These are phyloP conservation scores for Clonostachys sp. DNA, from an alignment of 2,329 filamentous ascomycete genomes.

Conservation along the genomic window DNA sequence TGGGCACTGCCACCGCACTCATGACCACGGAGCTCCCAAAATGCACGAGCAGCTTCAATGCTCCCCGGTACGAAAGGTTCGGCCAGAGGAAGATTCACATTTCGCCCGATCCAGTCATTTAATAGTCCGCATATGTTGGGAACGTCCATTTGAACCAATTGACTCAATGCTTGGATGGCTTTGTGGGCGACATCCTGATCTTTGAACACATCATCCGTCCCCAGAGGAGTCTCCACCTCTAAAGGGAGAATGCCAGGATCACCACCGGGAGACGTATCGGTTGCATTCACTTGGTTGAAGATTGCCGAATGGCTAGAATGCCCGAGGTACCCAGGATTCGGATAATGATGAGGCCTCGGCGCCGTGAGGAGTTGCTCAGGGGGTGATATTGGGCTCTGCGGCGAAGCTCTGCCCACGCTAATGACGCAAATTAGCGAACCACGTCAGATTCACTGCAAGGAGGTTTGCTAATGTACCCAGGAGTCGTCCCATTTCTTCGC, in stretches of 20 bases:
- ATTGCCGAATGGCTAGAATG: conserved; percentile 10
- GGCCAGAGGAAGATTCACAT: not conserved
- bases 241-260: not conserved
- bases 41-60: not conserved
- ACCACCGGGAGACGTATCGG: not conserved
- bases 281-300: not conserved
- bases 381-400: too few relatives aligned
- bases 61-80: not conserved
- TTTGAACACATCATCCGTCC: not conserved
- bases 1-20: not conserved
- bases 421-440: too few relatives aligned
- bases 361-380: too few relatives aligned
- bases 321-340: conserved; percentile 14
- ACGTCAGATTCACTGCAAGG: too few relatives aligned
- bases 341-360: conserved; percentile 3
- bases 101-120: not conserved
- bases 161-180: not conserved
- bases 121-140: not conserved
- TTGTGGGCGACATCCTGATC: conserved; percentile 1
- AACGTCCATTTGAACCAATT: not conserved
- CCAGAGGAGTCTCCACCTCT: not conserved
- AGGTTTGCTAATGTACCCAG: too few relatives aligned
- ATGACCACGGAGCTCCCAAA: conserved; percentile 1
- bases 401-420: too few relatives aligned
- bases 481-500: too few relatives aligned